These are phyloP conservation scores for Ramalina peruviana DNA, from an alignment of 495 filamentous ascomycete genomes.

Conservation along the genomic window DNA sequence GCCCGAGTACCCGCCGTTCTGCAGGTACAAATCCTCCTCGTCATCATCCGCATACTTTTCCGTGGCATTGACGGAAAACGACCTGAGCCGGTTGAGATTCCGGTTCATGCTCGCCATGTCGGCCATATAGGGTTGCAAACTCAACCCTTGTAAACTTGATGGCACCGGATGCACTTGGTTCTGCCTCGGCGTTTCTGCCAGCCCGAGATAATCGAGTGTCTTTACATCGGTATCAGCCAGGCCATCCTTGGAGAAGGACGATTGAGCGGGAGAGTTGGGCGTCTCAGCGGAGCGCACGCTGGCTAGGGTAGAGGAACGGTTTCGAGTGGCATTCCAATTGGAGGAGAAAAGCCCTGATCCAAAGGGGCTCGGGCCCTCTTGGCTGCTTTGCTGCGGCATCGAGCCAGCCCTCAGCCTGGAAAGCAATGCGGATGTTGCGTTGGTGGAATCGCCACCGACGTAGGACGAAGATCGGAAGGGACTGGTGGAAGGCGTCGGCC, in stretches of 20 bases:
- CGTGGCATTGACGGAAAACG: constrained; percentile 96
- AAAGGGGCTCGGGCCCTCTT: constrained; percentile 55
- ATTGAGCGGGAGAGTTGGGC: constrained; percentile 76
- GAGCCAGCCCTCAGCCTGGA: constrained; percentile 88
- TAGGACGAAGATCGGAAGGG: constrained; percentile 75
- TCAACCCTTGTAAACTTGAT: constrained; percentile 40
- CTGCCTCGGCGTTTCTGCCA: constrained; percentile 87
- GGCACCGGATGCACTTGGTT: constrained; percentile 55
- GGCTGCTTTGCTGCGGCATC: constrained; percentile 74
- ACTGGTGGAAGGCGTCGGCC: constrained; percentile 80
- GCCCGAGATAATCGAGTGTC: constrained; percentile 88
- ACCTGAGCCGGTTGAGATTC: constrained; percentile 77
- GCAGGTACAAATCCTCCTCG: constrained; percentile 54
- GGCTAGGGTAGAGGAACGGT: constrained; percentile 69
- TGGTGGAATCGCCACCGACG: constrained; percentile 44
- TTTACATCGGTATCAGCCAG: constrained; percentile 76
- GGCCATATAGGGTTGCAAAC: constrained; percentile 58
- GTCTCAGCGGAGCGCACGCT: constrained; percentile 83
- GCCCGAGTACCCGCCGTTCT: constrained; percentile 35
- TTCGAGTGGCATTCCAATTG: constrained; percentile 62
- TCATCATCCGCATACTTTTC: constrained; percentile 93
- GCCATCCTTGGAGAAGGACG: constrained; percentile 82
- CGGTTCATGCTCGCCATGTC: constrained; percentile 61
- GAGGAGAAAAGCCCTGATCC: constrained; percentile 81
- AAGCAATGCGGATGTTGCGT: constrained; percentile 31